Percentiles rank a stretch among this genome's conserved stretches.
Evolutionary conservation across 805 yeast species (phyloP).

Genomic region (Scheffersomyces amazonensis): DNA sequence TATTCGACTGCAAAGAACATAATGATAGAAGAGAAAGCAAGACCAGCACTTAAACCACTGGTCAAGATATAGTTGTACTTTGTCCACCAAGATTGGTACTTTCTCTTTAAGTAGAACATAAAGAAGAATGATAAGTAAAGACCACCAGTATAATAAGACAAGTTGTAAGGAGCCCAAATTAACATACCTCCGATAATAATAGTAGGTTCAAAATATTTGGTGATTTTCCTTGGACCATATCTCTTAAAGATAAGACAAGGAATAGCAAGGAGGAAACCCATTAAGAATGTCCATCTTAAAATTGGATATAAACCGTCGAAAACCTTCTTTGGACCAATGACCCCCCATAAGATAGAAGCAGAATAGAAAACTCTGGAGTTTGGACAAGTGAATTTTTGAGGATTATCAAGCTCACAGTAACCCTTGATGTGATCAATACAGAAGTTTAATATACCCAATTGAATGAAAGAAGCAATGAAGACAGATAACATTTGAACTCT

Average conservation of each 20-base stretch:
- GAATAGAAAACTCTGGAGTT: conserved; percentile 34
- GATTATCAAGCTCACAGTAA: conserved; percentile 17
- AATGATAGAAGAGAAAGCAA: conserved; percentile 27
- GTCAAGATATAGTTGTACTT: conserved; percentile 29
- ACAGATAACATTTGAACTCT: conserved; percentile 22
- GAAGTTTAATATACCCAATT: conserved; percentile 18
- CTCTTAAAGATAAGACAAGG: conserved; percentile 14
- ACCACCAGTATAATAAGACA: conserved; percentile 23
- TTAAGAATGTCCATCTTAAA: conserved; percentile 26
- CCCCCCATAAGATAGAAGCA: conserved; percentile 63
- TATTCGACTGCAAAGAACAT: conserved; percentile 33
- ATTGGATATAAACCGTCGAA: conserved; percentile 26
- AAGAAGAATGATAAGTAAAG: conserved; percentile 18
- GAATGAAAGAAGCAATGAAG: conserved; percentile 14
- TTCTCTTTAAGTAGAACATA: conserved; percentile 22
- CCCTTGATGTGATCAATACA: conserved; percentile 14
- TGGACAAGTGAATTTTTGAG: conserved; percentile 37
- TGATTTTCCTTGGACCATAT: conserved; percentile 12
- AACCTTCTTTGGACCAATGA: conserved; percentile 45
- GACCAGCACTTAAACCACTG: conserved; percentile 25
- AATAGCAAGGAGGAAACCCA: conserved; percentile 22
- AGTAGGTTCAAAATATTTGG: conserved; percentile 27
- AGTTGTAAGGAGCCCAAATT: conserved; percentile 28
- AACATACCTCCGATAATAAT: conserved; percentile 26
- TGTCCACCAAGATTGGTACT: conserved; percentile 26